Percentiles rank a stretch among this genome's conserved stretches.
These are phyloP conservation scores for Platanus orientalis DNA, from an alignment of 164 flowering plant species.

Conservation along the genomic window DNA sequence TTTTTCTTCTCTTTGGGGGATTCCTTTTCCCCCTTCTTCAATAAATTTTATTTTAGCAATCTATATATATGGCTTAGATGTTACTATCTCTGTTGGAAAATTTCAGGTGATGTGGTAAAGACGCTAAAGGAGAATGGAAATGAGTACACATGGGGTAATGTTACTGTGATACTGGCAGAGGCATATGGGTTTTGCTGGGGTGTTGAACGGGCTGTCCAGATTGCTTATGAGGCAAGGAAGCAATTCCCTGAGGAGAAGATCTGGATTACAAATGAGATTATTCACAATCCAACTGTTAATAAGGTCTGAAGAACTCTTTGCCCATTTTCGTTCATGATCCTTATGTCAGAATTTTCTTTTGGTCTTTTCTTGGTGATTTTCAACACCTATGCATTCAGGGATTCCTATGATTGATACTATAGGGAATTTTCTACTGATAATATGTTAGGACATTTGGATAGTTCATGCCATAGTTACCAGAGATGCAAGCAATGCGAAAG, in stretches of 20 bases:
- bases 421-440: too few relatives aligned
- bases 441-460: too few relatives aligned
- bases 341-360: too few relatives aligned
- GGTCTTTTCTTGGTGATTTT: too few relatives aligned
- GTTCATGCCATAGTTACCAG: too few relatives aligned
- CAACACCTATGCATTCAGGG: too few relatives aligned
- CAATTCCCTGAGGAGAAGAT: slow-evolving; percentile 86
- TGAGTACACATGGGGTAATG: slow-evolving; percentile 87
- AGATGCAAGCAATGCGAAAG: too few relatives aligned
- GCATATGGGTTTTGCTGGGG: slow-evolving; percentile 99
- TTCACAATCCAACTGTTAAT: slow-evolving; percentile 94
- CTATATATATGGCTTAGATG: background rate
- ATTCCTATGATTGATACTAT: too few relatives aligned
- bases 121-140: slow-evolving; percentile 78
- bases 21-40: too few relatives aligned
- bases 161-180: slow-evolving; percentile 83
- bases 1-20: background rate
- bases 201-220: slow-evolving; percentile 97
- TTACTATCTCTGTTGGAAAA: background rate
- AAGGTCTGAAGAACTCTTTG: slow-evolving; percentile 37
- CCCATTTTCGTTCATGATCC: too few relatives aligned
- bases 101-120: slow-evolving; percentile 80
- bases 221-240: slow-evolving; percentile 93
- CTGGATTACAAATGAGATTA: slow-evolving; percentile 95
- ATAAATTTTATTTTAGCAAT: too few relatives aligned